Base-by-base conservation (phyloP, 2,329 filamentous ascomycete genomes). In the Camillea tinctor region DNA sequence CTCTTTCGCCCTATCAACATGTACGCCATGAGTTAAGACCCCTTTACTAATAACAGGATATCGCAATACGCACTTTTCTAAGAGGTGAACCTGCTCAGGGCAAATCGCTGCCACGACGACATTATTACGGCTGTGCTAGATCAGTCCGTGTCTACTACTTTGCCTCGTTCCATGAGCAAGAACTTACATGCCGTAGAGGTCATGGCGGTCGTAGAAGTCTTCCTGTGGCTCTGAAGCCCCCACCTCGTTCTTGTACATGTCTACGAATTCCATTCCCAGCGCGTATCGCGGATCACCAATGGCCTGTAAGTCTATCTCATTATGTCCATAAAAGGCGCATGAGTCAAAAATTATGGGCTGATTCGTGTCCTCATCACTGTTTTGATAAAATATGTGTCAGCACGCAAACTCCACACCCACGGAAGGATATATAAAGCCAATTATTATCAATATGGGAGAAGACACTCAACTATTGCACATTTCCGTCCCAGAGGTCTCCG, bases 401-500 rank as follows among this genome's bases (percentile, higher is more conserved):
- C 11, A 52, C 15, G 11, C 4, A 40, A 13, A 8, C 36, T 13
- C 15, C 36, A 17, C 15, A 40, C 3, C 36, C 36, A 40, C 36
- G 36, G 15, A 4, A 26, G 24, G 26, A 6, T 6, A 13, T 30
- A 17, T 20, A n/a, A 22, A 22, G 19, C 21, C 21, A 40, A 40
- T 40, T 40, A 40, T 40, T 13, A 13, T 5, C 3, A 40, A 13
- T 4, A 40, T 40, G 36, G 36, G 15, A 40, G 36, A 40, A 40
- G 36, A 17, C 36, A 40, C 36, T 40, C 23, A 21, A 56, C 54
- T 56, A 56, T 17, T 62, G 59, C 8, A 66, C 63, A 53, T 74
- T 75, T 1, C 66, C 69, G 56, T 64, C 64, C 71, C 71, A 73
- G 6, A 74, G 61, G 55, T 75, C 71, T 13, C 70, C 69, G 50